Percentiles rank a stretch among this genome's conserved stretches.
Conservation (phyloP, 192 early-diverging fungal genomes). For the Umbelopsis vinacea region DNA sequence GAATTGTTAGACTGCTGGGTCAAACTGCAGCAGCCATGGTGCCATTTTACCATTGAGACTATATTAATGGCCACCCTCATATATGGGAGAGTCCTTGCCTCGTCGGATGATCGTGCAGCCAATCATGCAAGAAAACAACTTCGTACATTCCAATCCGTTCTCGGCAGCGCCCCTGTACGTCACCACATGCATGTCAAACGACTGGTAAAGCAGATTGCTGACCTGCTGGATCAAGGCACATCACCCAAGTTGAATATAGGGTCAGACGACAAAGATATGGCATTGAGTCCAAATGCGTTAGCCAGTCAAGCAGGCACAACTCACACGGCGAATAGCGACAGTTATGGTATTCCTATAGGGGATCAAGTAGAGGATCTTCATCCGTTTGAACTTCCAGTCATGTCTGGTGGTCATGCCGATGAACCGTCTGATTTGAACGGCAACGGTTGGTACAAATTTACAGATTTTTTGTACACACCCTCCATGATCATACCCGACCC, state of each 20-base stretch:
- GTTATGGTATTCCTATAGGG: neutral
- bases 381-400: neutral
- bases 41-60: slow-evolving; percentile 42
- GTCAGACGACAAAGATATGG: neutral
- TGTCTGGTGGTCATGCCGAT: neutral
- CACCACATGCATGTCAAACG: slow-evolving; percentile 36
- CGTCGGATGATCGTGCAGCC: neutral
- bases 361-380: neutral
- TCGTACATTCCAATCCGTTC: slow-evolving; percentile 10
- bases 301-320: too few relatives aligned
- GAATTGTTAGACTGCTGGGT: slow-evolving; percentile 38
- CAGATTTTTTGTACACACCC: slow-evolving; percentile 40
- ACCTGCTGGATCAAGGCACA: neutral
- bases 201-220: slow-evolving; percentile 29
- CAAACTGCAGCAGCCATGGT: slow-evolving; percentile 37
- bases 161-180: slow-evolving; percentile 25
- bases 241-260: neutral
- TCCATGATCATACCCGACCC: slow-evolving; percentile 1
- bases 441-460: slow-evolving; percentile 22
- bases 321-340: too few relatives aligned
- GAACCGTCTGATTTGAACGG: slow-evolving; percentile 13
- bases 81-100: slow-evolving; percentile 25
- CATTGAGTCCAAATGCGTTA: neutral
- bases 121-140: slow-evolving; percentile 26
- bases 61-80: slow-evolving; percentile 32